A percentile compares a stretch with the other conserved stretches of the same genome.
Conservation (phyloP, 225 moss, liverwort and hornwort genomes). For the Pseudoscleropodium purum region DNA sequence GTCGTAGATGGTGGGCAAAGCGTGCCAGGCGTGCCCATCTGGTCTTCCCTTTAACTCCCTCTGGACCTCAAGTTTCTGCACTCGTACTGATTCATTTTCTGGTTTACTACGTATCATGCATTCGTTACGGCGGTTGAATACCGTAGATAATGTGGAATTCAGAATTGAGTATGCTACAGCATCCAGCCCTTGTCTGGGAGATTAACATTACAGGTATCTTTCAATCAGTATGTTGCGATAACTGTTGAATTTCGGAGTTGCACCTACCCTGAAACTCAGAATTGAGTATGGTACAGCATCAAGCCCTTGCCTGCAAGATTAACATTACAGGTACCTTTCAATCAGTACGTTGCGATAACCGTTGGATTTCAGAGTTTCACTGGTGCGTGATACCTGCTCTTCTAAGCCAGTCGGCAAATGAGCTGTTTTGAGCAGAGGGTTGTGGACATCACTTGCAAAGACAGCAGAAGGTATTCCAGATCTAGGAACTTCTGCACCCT, state of each 20-base stretch:
- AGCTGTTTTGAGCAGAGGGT: neutral
- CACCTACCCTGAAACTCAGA: neutral
- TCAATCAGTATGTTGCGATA: neutral
- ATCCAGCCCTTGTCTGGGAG: neutral
- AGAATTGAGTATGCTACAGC: neutral
- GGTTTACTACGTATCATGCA: neutral
- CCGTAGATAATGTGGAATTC: neutral
- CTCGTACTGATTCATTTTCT: neutral
- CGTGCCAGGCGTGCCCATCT: slow-evolving; percentile 59
- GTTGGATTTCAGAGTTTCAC: neutral
- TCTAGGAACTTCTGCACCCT: neutral
- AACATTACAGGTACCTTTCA: neutral
- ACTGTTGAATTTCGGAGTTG: neutral
- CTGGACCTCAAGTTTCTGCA: neutral
- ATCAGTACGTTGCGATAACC: neutral
- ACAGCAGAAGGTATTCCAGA: neutral
- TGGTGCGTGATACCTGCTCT: neutral
- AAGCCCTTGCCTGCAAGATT: neutral
- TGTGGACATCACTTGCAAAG: neutral
- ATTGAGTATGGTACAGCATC: neutral
- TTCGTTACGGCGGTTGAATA: neutral
- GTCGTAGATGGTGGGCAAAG: slow-evolving; percentile 79
- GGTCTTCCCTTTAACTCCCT: slow-evolving; percentile 60
- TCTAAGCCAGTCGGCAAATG: neutral
- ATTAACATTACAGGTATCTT: neutral